Evolutionary conservation across 2,329 filamentous ascomycete species (phyloP), one percentile per base, ranked within the genome.

Genomic region (Fusarium kyushuense): DNA sequence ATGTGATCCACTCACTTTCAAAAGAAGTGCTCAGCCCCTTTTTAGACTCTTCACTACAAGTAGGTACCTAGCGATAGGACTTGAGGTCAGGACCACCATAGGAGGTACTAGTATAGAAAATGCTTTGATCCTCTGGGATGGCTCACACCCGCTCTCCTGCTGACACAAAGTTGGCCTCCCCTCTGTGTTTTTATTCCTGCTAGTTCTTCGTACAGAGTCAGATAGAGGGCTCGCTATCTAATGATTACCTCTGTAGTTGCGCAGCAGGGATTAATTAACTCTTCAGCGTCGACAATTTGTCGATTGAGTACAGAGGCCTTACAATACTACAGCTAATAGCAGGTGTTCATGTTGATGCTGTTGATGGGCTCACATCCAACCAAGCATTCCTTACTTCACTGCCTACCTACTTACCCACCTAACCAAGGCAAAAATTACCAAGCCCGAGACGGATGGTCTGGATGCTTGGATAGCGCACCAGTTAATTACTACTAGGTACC

Each of bases 11-110:
- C 14, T 45, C 9, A 25, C 36, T 64, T 64, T 64, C 61, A 63
- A 63, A 49, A 25, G 29, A 13, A 47, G 42, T 40, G 46, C 53
- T 42, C n/a, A 58, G 60, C 53, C 59, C 29, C 27, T 9, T 23
- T 27, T 27, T 13, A 21, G 25, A 35, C 17, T 64, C 53, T 51
- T 49, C 23, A 58, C 36, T 36, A 21, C 14, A 9, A 9, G 16
- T 19, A 27, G 27, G 27, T 27, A 27, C 6, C 3, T 27, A 36
- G 19, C 19, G 21, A 35, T 27, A 27, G 5, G n/a, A 11, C 13
- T 13, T 41, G 16, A 40, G 14, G 40, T n/a, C n/a, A 5, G 14
- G 33, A 19, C 14, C 17, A 19, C 16, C n/a, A n/a, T n/a, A 6
- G n/a, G 7, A 35, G 16, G 32, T 27, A 8, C 27, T 27, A 27